Percentiles rank a stretch among this genome's conserved stretches.
phyloP scores from a whole-genome alignment of 768 basidiomycete genomes.

The Podaxis sp. region DNA sequence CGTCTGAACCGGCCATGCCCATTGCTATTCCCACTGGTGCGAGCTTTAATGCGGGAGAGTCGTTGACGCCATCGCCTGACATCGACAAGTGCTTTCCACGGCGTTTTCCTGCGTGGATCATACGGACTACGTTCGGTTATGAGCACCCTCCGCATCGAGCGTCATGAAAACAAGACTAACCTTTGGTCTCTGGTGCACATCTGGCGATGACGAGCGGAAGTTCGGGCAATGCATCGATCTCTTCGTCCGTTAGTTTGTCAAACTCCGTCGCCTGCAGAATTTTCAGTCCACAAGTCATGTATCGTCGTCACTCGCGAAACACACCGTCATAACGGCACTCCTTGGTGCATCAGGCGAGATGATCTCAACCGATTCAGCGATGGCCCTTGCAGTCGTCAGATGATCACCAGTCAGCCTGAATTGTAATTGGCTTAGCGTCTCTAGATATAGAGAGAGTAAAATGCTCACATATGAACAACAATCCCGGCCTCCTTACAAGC shows the following conservation, averaged over 20 bases:
- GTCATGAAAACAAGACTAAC: slow-evolving; percentile 15
- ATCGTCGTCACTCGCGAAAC: not conserved
- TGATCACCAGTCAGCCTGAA: slow-evolving; percentile 56
- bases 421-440: slow-evolving; percentile 12
- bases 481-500: slow-evolving; percentile 53
- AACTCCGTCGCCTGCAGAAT: slow-evolving; percentile 40
- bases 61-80: slow-evolving; percentile 62
- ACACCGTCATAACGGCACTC: slow-evolving; percentile 38
- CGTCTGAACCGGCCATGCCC: slow-evolving; percentile 56
- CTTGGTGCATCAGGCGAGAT: slow-evolving; percentile 37
- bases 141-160: too few species aligned
- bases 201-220: slow-evolving; percentile 61
- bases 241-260: slow-evolving; percentile 50
- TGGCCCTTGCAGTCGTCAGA: slow-evolving; percentile 50
- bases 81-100: slow-evolving; percentile 53
- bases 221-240: slow-evolving; percentile 48
- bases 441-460: not conserved
- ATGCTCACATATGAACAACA: slow-evolving; percentile 40
- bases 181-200: slow-evolving; percentile 54
- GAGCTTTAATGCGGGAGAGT: slow-evolving; percentile 55
- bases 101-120: slow-evolving; percentile 60
- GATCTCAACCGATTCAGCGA: slow-evolving; percentile 50
- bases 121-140: slow-evolving; percentile 31
- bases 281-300: not conserved
- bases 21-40: slow-evolving; percentile 59